Evolutionary conservation across 73 alveolate species (phyloP), one percentile per base, ranked within the genome.

Genomic region (Symbiodinium pilosum): DNA sequence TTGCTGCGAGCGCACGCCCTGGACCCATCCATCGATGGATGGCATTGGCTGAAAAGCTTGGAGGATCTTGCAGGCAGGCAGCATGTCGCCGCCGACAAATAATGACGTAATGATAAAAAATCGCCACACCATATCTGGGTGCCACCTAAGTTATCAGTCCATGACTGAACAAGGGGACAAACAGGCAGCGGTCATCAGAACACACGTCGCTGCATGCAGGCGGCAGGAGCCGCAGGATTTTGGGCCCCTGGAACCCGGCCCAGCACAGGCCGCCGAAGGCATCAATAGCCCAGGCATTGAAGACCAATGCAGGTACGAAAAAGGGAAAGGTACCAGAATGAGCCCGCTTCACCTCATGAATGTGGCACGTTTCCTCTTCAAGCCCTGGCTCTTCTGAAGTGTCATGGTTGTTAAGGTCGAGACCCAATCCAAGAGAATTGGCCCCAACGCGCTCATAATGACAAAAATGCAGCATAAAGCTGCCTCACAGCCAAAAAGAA

Each of bases 51-150:
- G n/a, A n/a, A n/a, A n/a, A n/a, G n/a, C n/a, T n/a, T n/a, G n/a
- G n/a, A n/a, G n/a, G n/a, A n/a, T n/a, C n/a, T 0, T 7, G 81
- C 43, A 41, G 26, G 59, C 71, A 41, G 12, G 95, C 86, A 26
- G 71, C 93, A 93, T 93, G 40, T 93, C 98, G 24, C 98, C 98
- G 38, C 85, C 98, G 42, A 81, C 98, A 7, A 93, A 93, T 36
- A 93, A 85, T 2, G 93, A 77, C 24, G 98, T 81, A 24, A 93
- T 93, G 26, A 93, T 93, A 93, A 93, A 93, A 71, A 93, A 93
- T 38, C 98, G 98, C 98, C 98, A 93, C 69, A 93, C 36, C 98
- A 93, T 93, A 38, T 93, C 98, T 21, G 98, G 98, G 30, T 88
- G 97, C 97, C 97, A 91, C 54, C 97, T 91, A 41, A 4, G 93